Base-by-base conservation (phyloP, 2,329 filamentous ascomycete genomes). In the Colletotrichum somersetense region DNA sequence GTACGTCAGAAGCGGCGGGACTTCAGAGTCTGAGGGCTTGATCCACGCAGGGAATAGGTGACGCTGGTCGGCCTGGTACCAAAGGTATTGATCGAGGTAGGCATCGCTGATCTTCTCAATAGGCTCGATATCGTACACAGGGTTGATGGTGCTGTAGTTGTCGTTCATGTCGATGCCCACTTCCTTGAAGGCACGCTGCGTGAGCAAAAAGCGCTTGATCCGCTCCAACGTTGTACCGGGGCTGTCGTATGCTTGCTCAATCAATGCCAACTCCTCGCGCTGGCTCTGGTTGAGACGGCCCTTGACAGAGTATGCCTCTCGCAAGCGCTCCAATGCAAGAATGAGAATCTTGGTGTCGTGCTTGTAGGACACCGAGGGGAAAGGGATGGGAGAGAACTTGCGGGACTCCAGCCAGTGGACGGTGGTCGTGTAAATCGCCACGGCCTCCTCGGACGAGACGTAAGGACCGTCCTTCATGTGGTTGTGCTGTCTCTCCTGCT, bases 81-180 rank as follows among this genome's bases (percentile, higher is more conserved):
- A 99, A 12, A 99, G 88, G 78, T 99, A 99, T 79, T 99, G 97
- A 78, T 99, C 96, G 61, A 99, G 89, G 78, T 99, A 99, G 3
- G 96, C 97, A 83, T 99, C 96, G 50, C 96, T 99, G 77, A 99
- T 99, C 86, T 99, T 99, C 86, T 99, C 96, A 72, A 99, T 98
- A 0, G 96, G 96, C 83, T 99, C 97, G 72, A 99, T 96, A 76
- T 99, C 96, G 80, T 99, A 99, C 1, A 99, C 96, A 0, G 96
- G 97, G 79, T 99, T 99, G 86, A 99, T 99, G 23, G 94, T 96
- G 86, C 91, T 98, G 85, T 99, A 99, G 79, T 99, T 99, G 84
- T 99, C 96, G 81, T 99, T 99, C 96, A 99, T 99, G 80, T 99
- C 96, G 76, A 99, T 99, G 67, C 96, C 96, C 56, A 99, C 96